Evolutionary conservation across 2,329 filamentous ascomycete genomes (phyloP), one percentile per base, ranked within the genome.

Genomic region (Chrysoporthe cubensis): DNA sequence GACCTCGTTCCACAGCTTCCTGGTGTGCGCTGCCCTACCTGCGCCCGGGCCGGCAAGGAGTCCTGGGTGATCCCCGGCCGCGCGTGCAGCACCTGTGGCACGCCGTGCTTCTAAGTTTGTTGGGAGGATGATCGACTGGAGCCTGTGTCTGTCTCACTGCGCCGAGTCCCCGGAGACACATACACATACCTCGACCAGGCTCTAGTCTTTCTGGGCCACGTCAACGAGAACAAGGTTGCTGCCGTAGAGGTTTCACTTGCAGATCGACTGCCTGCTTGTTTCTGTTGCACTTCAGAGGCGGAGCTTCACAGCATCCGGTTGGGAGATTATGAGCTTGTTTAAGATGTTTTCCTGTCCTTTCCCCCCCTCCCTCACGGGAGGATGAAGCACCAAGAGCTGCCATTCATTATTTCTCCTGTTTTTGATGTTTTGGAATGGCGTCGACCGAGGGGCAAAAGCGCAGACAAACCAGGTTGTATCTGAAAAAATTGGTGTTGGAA

Each of bases 11-110:
- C 62, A 67, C 69, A 80, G 75, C 80, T 85, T 68, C 81, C 84
- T 4, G 85, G 85, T 11, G 83, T 85, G 37, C 78, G 80, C 72
- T 87, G 85, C 74, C 83, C 84, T 60, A 85, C 80, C 4, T 87
- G 85, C 71, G 79, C 80, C 62, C 74, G 77, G 54, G 77, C 79
- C 58, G 85, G 85, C 68, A 78, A 82, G 69, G 85, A 86, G 72
- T 82, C 84, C 56, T 87, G 85, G 85, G 85, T 87, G 34, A 84
- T 86, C 69, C 84, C 83, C 43, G 85, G 85, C 64, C 80, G 82
- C 66, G 77, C 77, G 62, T 87, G 85, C 72, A 80, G 81, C 43
- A 81, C 83, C 71, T 86, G 84, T 75, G 83, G 84, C 62, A 84
- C 83, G 34, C 80, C 82, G 46, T 76, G 76, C 71, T 76, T 76